Evolutionary conservation across 257 asterid genomes (phyloP).

Genomic region (Nyctanthes arbortristis): DNA sequence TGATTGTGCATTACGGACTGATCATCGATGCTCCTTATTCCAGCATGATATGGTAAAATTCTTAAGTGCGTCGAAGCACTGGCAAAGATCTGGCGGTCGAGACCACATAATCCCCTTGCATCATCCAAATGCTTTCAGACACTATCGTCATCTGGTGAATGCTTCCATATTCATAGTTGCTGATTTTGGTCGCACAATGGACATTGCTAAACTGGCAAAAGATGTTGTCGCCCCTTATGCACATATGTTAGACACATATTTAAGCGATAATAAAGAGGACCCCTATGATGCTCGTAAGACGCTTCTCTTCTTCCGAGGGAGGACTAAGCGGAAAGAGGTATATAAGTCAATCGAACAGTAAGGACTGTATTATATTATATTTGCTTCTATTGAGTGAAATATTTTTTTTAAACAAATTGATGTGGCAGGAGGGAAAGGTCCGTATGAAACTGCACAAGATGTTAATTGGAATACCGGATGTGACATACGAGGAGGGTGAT

Average conservation of each 20-base stretch:
- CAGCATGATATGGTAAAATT: slow-evolving; percentile 72
- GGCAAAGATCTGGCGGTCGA: slow-evolving; percentile 77
- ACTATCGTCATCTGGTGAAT: slow-evolving; percentile 60
- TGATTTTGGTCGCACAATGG: slow-evolving; percentile 79
- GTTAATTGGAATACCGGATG: slow-evolving; percentile 58
- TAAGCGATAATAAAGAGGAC: slow-evolving; percentile 46
- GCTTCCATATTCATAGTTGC: slow-evolving; percentile 81
- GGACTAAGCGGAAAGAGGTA: slow-evolving; percentile 88
- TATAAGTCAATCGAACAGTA: slow-evolving; percentile 21
- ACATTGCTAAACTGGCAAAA: slow-evolving; percentile 67
- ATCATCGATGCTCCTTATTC: slow-evolving; percentile 25
- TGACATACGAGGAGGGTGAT: slow-evolving; percentile 59
- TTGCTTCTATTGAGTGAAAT: not conserved
- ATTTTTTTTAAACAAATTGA: slow-evolving; percentile 22
- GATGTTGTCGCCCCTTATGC: slow-evolving; percentile 93
- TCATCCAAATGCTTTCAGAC: slow-evolving; percentile 95
- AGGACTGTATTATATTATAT: not conserved
- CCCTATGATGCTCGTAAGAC: slow-evolving; percentile 68
- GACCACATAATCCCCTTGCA: slow-evolving; percentile 92
- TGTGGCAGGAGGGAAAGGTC: slow-evolving; percentile 78
- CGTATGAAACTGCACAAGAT: slow-evolving; percentile 56
- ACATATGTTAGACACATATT: slow-evolving; percentile 71
- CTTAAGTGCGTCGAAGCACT: slow-evolving; percentile 58
- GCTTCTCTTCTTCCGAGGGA: slow-evolving; percentile 87
- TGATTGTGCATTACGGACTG: slow-evolving; percentile 3